phyloP scores from a whole-genome alignment of 192 early-diverging fungal species.

The Gamsiella multidivaricata region DNA sequence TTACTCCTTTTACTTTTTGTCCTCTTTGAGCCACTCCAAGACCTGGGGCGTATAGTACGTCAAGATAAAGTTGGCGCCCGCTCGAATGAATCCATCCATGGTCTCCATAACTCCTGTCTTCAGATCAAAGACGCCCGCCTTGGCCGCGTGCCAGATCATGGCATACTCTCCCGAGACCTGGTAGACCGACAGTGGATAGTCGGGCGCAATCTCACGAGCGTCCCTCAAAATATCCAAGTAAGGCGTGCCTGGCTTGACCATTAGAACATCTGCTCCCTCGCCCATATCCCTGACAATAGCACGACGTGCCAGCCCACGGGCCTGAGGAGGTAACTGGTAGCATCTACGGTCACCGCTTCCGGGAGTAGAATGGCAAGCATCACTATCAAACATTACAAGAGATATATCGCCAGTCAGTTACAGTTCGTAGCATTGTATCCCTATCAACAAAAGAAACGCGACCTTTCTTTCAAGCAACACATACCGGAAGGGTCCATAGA shows the following conservation, averaged over 20 bases:
- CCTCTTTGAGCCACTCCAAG: constrained; percentile 87
- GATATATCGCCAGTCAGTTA: no score
- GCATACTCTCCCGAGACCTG: constrained; percentile 93
- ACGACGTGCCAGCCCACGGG: constrained; percentile 90
- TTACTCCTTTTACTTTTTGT: constrained; percentile 7
- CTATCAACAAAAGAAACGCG: no score
- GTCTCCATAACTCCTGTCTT: constrained; percentile 88
- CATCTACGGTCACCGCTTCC: constrained; percentile 90
- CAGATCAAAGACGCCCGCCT: constrained; percentile 85
- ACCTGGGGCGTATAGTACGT: constrained; percentile 97
- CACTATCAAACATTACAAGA: constrained; percentile 49
- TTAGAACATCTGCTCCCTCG: constrained; percentile 97
- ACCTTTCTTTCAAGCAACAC: no score
- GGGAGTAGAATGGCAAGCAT: constrained; percentile 94
- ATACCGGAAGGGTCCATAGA: constrained; percentile 96
- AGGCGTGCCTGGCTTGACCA: constrained; percentile 97
- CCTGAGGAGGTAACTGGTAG: constrained; percentile 92
- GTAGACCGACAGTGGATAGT: constrained; percentile 96
- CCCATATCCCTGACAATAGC: constrained; percentile 87
- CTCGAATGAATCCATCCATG: constrained; percentile 83
- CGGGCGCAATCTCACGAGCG: constrained; percentile 75
- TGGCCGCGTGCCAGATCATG: constrained; percentile 87
- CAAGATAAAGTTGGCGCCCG: constrained; percentile 93
- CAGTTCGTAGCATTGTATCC: no score
- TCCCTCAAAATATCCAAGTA: constrained; percentile 97